These are phyloP conservation scores for Posidonia oceanica DNA, from an alignment of 116 monocot genomes.

Conservation along the genomic window DNA sequence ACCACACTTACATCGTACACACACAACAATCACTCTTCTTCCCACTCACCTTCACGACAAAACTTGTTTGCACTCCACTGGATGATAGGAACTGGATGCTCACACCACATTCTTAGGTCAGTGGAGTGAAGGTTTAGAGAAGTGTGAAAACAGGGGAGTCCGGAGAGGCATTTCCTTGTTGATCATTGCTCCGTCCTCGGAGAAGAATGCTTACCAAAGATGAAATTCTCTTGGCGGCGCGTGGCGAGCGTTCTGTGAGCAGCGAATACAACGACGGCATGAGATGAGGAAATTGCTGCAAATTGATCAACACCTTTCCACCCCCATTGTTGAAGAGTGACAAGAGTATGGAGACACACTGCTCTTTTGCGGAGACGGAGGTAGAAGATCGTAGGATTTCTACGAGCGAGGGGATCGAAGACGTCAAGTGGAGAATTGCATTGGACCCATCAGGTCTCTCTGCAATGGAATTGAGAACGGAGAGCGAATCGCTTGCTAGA, in stretches of 20 bases:
- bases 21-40: too few relatives aligned
- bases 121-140: too few relatives aligned
- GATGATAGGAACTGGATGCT: too few relatives aligned
- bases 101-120: too few relatives aligned
- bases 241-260: constrained; percentile 32
- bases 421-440: constrained; percentile 20
- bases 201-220: constrained; percentile 53
- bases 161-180: neutral
- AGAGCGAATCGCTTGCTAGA: constrained; percentile 34
- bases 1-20: too few relatives aligned
- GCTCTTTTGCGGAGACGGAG: constrained; percentile 34
- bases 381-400: constrained; percentile 32
- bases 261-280: constrained; percentile 54
- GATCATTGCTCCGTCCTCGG: neutral
- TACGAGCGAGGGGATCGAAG: constrained; percentile 20
- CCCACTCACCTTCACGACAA: too few relatives aligned
- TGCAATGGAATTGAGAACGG: constrained; percentile 45
- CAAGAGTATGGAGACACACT: constrained; percentile 44
- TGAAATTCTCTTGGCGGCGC: constrained; percentile 51
- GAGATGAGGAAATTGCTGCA: constrained; percentile 32
- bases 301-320: constrained; percentile 14
- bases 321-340: constrained; percentile 54
- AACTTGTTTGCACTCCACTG: too few relatives aligned
- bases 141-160: neutral
- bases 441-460: constrained; percentile 39